These are phyloP conservation scores for Amoeboaphelidium protococcarum DNA, from an alignment of 371 early-diverging fungal genomes.

Conservation along the genomic window DNA sequence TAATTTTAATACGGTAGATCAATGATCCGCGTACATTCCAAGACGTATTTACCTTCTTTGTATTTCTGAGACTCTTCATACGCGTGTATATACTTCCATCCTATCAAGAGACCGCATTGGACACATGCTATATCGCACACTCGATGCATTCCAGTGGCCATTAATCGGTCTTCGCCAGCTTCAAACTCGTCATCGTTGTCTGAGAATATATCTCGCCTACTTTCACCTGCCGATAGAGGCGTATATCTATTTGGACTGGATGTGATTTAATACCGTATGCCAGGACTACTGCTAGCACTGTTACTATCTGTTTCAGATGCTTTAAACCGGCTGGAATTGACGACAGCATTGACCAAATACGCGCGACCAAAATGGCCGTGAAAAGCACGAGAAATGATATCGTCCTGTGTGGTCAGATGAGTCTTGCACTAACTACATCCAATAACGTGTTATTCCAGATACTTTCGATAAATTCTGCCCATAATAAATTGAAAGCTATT, in stretches of 20 bases:
- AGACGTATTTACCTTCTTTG: slow-evolving; percentile 48
- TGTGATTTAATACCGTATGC: no score
- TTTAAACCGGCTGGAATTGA: no score
- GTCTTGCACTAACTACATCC: background rate
- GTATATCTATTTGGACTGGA: no score
- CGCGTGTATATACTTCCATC: slow-evolving; percentile 22
- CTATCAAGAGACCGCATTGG: background rate
- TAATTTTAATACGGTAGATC: no score
- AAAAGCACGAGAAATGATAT: background rate
- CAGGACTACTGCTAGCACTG: no score
- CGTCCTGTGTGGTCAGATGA: background rate
- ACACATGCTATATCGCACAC: slow-evolving; percentile 1
- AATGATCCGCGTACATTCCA: no score
- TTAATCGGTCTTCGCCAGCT: slow-evolving; percentile 1
- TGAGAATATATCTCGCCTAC: no score
- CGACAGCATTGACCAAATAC: background rate
- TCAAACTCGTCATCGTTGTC: background rate
- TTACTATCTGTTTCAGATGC: no score
- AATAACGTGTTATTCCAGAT: no score
- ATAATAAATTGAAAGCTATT: no score
- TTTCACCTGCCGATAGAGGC: no score
- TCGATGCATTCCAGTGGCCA: slow-evolving; percentile 1
- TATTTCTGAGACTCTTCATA: slow-evolving; percentile 44
- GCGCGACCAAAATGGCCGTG: background rate
- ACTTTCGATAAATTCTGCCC: no score